Percentiles rank a stretch among this genome's conserved stretches.
These are phyloP conservation scores for Aeminium ludgeri DNA, from an alignment of 495 filamentous ascomycete species.

Conservation along the genomic window DNA sequence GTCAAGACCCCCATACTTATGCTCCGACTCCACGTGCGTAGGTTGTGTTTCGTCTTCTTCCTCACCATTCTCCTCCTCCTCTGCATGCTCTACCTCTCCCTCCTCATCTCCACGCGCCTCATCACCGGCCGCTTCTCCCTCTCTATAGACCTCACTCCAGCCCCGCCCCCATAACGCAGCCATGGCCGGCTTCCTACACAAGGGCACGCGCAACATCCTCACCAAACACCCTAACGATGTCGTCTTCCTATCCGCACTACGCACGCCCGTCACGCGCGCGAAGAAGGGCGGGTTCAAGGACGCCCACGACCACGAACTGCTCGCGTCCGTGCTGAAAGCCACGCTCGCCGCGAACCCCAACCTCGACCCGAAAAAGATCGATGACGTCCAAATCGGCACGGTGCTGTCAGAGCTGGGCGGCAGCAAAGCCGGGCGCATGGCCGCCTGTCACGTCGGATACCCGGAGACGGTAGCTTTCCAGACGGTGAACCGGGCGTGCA, in stretches of 20 bases:
- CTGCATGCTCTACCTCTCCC: neutral
- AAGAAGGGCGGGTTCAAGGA: constrained; percentile 60
- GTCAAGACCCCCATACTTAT: too few species aligned
- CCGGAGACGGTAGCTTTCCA: constrained; percentile 57
- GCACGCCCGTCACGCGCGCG: constrained; percentile 26
- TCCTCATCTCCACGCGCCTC: neutral
- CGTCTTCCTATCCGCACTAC: constrained; percentile 43
- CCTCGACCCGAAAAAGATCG: constrained; percentile 51
- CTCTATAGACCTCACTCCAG: neutral
- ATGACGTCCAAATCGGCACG: constrained; percentile 73
- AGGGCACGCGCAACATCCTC: constrained; percentile 60
- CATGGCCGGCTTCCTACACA: constrained; percentile 41
- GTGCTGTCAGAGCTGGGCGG: constrained; percentile 84
- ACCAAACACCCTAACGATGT: constrained; percentile 65
- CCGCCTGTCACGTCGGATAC: constrained; percentile 64
- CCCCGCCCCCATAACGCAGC: neutral
- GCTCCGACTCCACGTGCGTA: neutral
- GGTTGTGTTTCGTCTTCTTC: neutral
- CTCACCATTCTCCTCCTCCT: neutral
- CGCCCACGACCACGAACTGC: constrained; percentile 78
- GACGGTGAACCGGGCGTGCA: constrained; percentile 78
- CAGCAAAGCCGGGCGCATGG: constrained; percentile 82
- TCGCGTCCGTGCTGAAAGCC: constrained; percentile 58
- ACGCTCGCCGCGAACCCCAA: constrained; percentile 61
- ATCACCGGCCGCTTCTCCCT: constrained; percentile 3